Conservation (phyloP, 192 early-diverging fungal species). For the Kappamyces sp. region DNA sequence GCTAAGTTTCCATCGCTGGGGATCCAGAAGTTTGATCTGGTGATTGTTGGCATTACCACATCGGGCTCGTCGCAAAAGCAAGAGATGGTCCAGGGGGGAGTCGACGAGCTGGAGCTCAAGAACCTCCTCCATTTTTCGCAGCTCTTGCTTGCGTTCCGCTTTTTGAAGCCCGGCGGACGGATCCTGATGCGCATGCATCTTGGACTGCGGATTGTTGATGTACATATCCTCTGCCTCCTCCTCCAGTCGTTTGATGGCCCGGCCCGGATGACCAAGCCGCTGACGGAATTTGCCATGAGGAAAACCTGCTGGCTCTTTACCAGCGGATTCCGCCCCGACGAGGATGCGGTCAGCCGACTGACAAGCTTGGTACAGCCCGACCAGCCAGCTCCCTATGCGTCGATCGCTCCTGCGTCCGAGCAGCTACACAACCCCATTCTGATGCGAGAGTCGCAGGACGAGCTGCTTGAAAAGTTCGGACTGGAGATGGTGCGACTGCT, state of each 20-base stretch:
- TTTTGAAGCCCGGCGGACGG: slow-evolving; percentile 1
- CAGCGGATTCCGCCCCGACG: neutral
- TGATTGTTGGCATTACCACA: slow-evolving; percentile 15
- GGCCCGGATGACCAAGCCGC: slow-evolving; percentile 1
- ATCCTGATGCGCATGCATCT: slow-evolving; percentile 15
- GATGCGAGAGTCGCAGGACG: neutral
- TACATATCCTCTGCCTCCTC: slow-evolving; percentile 7
- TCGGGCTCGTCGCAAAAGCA: slow-evolving; percentile 12
- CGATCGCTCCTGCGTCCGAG: neutral
- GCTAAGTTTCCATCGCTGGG: no score
- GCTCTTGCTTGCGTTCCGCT: neutral
- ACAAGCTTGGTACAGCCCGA: neutral
- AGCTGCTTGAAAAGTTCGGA: slow-evolving; percentile 7
- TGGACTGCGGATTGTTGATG: slow-evolving; percentile 14
- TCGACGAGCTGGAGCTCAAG: slow-evolving; percentile 15
- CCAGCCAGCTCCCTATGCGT: neutral
- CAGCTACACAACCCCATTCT: slow-evolving; percentile 11
- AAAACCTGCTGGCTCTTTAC: slow-evolving; percentile 13
- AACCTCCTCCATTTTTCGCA: slow-evolving; percentile 17
- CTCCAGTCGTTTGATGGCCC: neutral
- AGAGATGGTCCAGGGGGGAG: neutral
- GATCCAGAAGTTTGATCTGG: slow-evolving; percentile 1
- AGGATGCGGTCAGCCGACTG: slow-evolving; percentile 1
- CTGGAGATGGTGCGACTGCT: neutral
- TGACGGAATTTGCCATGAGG: slow-evolving; percentile 19